Percentiles rank a stretch among this genome's conserved stretches.
phyloP scores from a whole-genome alignment of 305 asterid genomes.

The Lippia alba region DNA sequence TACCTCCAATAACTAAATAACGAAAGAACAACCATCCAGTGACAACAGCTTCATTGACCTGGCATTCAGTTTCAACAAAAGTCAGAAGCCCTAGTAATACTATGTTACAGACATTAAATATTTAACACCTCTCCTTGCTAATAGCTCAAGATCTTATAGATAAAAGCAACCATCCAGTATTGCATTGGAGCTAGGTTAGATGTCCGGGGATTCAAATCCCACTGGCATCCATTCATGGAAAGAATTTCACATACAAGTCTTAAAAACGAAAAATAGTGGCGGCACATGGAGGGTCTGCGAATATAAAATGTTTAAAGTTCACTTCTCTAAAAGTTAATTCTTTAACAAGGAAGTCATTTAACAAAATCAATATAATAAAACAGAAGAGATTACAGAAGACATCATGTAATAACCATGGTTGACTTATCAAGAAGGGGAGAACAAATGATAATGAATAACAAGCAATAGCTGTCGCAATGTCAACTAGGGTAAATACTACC shows the following conservation, averaged over 20 bases:
- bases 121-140: neutral
- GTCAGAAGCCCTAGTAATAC: conserved; percentile 15
- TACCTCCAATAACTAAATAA: conserved; percentile 97
- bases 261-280: no score
- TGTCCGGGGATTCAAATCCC: no score
- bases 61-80: conserved; percentile 42
- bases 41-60: conserved; percentile 98
- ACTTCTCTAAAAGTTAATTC: no score
- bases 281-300: no score
- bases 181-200: no score
- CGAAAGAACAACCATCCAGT: conserved; percentile 98
- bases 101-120: neutral
- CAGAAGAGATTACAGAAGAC: neutral
- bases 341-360: no score
- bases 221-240: no score
- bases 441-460: neutral
- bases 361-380: neutral
- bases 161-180: neutral
- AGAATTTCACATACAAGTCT: no score
- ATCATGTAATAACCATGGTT: conserved; percentile 14
- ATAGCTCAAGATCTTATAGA: neutral
- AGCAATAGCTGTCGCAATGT: conserved; percentile 10
- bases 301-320: no score
- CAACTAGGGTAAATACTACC: conserved; percentile 22
- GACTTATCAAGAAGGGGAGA: conserved; percentile 16